Percentiles rank a stretch among this genome's conserved stretches.
These are phyloP conservation scores for Mallotus repandus DNA, from an alignment of 441 rosid species.

Conservation along the genomic window DNA sequence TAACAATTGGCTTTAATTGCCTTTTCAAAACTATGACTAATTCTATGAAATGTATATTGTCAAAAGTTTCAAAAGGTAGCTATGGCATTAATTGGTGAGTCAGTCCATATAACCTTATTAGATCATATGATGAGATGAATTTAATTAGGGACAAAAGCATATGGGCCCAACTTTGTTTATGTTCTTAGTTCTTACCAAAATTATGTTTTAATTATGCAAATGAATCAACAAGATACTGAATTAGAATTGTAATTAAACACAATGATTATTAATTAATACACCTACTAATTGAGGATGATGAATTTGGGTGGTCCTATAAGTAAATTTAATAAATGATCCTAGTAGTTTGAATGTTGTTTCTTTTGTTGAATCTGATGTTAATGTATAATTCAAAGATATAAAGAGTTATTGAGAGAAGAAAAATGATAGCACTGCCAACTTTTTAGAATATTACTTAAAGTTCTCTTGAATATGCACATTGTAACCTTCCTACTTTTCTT, in stretches of 20 bases:
- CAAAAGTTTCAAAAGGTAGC: conserved; percentile 13
- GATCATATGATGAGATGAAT: conserved; percentile 13
- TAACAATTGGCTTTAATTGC: not conserved
- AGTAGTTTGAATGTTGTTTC: not conserved
- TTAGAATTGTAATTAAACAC: too few species aligned
- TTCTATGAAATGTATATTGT: conserved; percentile 23
- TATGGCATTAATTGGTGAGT: conserved; percentile 35
- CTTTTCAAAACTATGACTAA: not conserved
- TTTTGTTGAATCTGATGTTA: not conserved
- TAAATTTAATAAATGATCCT: too few species aligned
- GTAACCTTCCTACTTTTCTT: too few species aligned
- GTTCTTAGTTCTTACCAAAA: not conserved
- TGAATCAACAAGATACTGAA: too few species aligned
- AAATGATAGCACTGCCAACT: not conserved
- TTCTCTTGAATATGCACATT: too few species aligned
- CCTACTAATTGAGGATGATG: too few species aligned
- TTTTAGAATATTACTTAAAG: too few species aligned
- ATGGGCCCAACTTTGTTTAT: not conserved
- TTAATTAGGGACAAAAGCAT: conserved; percentile 22
- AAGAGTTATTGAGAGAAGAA: not conserved
- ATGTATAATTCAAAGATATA: not conserved
- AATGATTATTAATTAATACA: too few species aligned
- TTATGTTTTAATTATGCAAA: not conserved
- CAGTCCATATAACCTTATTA: conserved; percentile 22
- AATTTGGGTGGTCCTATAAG: too few species aligned